These are phyloP conservation scores for Plenodomus biglobosus DNA, from an alignment of 2,329 filamentous ascomycete species.

Conservation along the genomic window DNA sequence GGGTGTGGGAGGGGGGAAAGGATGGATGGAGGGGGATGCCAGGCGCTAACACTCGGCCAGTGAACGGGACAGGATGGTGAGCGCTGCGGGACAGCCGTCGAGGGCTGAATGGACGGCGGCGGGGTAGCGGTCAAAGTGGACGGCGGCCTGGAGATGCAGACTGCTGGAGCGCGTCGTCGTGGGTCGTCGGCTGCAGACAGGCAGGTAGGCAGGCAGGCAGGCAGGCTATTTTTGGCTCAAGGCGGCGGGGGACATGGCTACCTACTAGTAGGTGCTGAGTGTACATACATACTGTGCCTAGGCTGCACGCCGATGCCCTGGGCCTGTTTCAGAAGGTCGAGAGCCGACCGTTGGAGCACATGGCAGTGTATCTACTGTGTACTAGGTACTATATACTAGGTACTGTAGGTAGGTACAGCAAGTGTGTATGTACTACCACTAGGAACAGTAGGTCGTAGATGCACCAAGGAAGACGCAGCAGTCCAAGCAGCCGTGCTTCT, in stretches of 20 bases:
- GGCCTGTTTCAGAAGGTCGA: constrained; percentile 31
- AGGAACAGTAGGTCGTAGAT: no score
- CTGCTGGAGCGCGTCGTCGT: constrained; percentile 16
- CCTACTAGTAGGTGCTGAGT: no score
- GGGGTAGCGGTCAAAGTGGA: constrained; percentile 7
- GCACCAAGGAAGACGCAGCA: no score
- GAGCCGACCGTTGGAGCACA: no score
- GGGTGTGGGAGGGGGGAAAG: no score
- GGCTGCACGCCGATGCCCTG: constrained; percentile 28
- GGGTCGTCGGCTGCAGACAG: constrained; percentile 1
- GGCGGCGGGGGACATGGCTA: constrained; percentile 25
- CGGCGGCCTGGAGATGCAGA: no score
- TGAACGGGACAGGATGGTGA: constrained; percentile 26
- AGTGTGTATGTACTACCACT: no score
- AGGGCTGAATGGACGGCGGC: constrained; percentile 13
- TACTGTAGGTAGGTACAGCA: no score
- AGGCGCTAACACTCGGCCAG: constrained; percentile 44
- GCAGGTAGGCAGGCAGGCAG: constrained; percentile 17
- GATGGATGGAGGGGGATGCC: constrained; percentile 24
- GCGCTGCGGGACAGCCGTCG: constrained; percentile 11
- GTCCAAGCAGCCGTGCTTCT: constrained; percentile 12
- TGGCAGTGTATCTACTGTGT: no score
- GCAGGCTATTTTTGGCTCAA: constrained; percentile 34
- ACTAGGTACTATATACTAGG: no score
- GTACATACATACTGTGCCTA: no score